A percentile compares a stretch with the other conserved stretches of the same genome.
Evolutionary conservation across 2,329 filamentous ascomycete genomes (phyloP).

Genomic region (Cordyceps cicadae): DNA sequence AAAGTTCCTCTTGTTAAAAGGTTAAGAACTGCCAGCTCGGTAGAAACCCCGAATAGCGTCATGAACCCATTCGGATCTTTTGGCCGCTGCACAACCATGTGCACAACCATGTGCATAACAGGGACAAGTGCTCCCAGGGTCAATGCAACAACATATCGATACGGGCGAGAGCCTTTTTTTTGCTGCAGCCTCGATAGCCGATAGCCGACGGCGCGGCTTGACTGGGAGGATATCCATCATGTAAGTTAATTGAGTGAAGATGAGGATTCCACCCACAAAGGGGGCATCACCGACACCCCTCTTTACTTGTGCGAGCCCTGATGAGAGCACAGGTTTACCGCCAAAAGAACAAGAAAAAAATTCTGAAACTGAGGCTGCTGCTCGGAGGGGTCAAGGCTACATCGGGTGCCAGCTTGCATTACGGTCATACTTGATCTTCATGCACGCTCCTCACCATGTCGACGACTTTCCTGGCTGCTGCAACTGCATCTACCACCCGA

Average conservation of each 20-base stretch:
- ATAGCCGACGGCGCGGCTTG: neutral
- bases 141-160: neutral
- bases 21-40: neutral
- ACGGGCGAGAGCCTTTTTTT: neutral
- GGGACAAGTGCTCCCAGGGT: neutral
- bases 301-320: neutral
- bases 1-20: neutral
- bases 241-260: neutral
- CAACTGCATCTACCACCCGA: neutral
- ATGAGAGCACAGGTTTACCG: neutral
- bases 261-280: neutral
- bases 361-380: neutral
- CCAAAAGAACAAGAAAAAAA: neutral
- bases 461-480: neutral
- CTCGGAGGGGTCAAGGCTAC: neutral
- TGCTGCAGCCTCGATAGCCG: neutral
- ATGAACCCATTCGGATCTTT: neutral
- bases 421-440: neutral
- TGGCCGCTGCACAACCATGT: neutral
- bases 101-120: no score
- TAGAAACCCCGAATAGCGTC: neutral
- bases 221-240: neutral
- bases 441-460: neutral
- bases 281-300: neutral
- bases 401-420: neutral